Base-by-base conservation (phyloP, 2,329 filamentous ascomycete genomes). In the Microcyclospora pomicola region DNA sequence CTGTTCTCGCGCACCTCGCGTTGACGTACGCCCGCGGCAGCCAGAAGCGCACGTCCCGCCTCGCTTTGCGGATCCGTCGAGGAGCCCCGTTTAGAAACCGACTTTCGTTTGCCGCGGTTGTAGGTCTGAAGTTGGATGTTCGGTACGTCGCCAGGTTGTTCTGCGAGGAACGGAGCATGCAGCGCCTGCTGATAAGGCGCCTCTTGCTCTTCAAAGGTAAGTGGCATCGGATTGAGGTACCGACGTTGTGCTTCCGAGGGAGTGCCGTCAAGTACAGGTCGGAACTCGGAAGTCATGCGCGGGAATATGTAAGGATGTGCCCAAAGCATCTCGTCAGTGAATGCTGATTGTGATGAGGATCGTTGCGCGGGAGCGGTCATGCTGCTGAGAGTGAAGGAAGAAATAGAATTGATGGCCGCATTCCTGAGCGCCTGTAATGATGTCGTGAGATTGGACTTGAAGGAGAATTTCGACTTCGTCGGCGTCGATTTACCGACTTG, bases 81-180 rank as follows among this genome's bases (percentile, higher is more conserved):
- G 15, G 33, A 11, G 33, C 31, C 31, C 12, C 51, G 49, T 38
- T 58, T 36, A 11, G 53, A 48, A 33, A 43, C 53, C n/a, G 56
- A 56, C 47, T 51, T 61, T 38, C 49, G 61, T 44, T 45, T 58
- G 2, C 39, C 35, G 33, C 62, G 64, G 38, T 63, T 63, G 51
- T 77, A 78, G 4, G 73, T 76, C 52, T 77, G 72, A 66, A 78
- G 68, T 49, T 76, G 73, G 42, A 78, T 74, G 40, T 73, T 73
- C 3, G 71, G 67, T 1, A 66, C 64, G 33, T 66, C 63, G 30
- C 49, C 42, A 15, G 46, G 38, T 28, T 50, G 47, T 29, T 57
- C 45, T 4, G 48, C 44, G 10, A 58, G 43, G 41, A 51, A 56
- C 9, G 54, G 49, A 30, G 54, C 52, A 38, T 59, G 58, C 12